Evolutionary conservation across 2,329 filamentous ascomycete genomes (phyloP), one percentile per base, ranked within the genome.

Genomic region (Keithomyces neogunnii): DNA sequence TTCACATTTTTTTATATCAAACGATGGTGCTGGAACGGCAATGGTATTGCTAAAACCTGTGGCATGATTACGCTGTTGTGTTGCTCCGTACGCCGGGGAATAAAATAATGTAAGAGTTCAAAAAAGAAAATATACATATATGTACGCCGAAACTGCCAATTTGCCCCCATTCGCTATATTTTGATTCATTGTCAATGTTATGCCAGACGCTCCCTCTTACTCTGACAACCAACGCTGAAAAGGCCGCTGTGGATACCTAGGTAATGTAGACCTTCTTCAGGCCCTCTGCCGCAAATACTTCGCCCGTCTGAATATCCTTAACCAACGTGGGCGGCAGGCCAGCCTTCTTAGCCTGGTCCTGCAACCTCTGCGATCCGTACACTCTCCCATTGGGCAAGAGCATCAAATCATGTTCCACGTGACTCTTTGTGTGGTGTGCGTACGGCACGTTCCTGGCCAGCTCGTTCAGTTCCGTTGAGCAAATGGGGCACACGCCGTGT

Each of bases 241-340:
- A 19, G 19, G 19, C 19, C 19, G 19, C 19, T 19, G 19, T 19
- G 19, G 19, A 19, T 19, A 19, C 5, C 62, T 71, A 96, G 50
- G 89, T 89, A 53, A 97, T 96, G 65, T 85, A 99, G 28, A 97
- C 90, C 73, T 95, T 96, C 73, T 87, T 87, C 53, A 93, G 71
- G 51, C 81, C 74, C 2, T 76, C 74, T 49, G 75, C 71, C 1
- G 74, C 67, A 62, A 78, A 93, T 9, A 86, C 70, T 48, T 88
- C 80, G 0, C 85, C 85, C 1, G 86, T 90, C 19, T 85, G 83
- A 26, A 90, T 80, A 70, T 97, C 92, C 65, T 87, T 87, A 11
- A 96, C 77, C 61, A 77, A 76, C 4, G 80, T 84, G 5, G 76
- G 63, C 28, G 76, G 72, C 42, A 93, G 74, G 1, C 88, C 88